phyloP scores from a whole-genome alignment of 2,329 filamentous ascomycete genomes.

The Graphilbum sp. region DNA sequence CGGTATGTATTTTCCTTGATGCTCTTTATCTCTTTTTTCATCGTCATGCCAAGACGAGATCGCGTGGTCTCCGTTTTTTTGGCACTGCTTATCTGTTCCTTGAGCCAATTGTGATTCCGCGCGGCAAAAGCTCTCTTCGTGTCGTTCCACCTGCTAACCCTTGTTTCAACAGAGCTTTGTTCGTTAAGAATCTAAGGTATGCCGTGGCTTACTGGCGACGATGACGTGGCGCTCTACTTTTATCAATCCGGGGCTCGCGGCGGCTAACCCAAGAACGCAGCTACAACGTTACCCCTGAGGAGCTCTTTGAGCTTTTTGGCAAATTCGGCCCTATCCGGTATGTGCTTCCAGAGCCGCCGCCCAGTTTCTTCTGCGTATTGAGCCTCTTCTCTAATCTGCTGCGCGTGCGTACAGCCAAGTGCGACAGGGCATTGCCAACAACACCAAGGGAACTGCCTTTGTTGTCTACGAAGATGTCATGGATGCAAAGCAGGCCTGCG shows the following conservation, averaged over 20 bases:
- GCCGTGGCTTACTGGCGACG: too few relatives aligned
- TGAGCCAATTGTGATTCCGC: too few relatives aligned
- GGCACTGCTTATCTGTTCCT: too few relatives aligned
- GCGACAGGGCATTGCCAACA: constrained; percentile 90
- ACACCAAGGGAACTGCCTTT: constrained; percentile 96
- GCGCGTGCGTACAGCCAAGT: constrained; percentile 95
- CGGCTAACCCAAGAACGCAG: constrained; percentile 29
- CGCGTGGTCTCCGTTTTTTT: too few relatives aligned
- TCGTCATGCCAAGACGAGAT: too few relatives aligned
- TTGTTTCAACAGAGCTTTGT: constrained; percentile 66
- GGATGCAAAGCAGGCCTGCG: constrained; percentile 96
- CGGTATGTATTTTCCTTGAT: constrained; percentile 36
- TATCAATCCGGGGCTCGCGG: too few relatives aligned
- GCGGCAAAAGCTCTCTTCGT: too few relatives aligned
- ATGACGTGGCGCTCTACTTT: too few relatives aligned
- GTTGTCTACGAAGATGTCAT: constrained; percentile 99
- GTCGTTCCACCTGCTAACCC: too few relatives aligned
- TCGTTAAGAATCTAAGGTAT: constrained; percentile 99
- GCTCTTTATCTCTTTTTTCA: too few relatives aligned
- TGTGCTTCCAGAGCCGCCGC: constrained; percentile 13
- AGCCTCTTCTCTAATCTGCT: too few relatives aligned
- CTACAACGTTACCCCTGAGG: constrained; percentile 97
- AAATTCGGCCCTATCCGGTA: constrained; percentile 94
- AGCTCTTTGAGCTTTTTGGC: constrained; percentile 96
- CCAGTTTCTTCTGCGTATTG: neutral